Percentiles rank a stretch among this genome's conserved stretches.
Evolutionary conservation across 2,329 filamentous ascomycete species (phyloP).

Genomic region (Aspergillus neotritici): DNA sequence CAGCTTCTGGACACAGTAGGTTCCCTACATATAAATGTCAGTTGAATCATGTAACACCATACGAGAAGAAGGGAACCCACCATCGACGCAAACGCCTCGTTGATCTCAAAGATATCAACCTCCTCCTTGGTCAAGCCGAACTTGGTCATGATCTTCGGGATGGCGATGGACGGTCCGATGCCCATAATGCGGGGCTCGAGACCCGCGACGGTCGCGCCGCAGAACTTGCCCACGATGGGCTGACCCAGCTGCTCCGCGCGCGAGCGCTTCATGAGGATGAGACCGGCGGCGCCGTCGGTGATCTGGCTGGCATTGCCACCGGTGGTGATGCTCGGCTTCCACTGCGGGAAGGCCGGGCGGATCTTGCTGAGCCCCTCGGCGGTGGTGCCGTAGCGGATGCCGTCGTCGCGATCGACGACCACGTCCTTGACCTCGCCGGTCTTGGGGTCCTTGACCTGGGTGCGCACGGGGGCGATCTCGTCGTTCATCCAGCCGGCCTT

Average conservation of each 20-base stretch:
- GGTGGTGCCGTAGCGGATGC: constrained; percentile 75
- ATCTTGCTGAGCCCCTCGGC: constrained; percentile 78
- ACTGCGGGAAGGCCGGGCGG: constrained; percentile 73
- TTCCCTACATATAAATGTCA: constrained; percentile 55
- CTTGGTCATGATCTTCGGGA: constrained; percentile 79
- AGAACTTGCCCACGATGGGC: constrained; percentile 81
- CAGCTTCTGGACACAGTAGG: constrained; percentile 83
- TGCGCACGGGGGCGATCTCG: constrained; percentile 78
- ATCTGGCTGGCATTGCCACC: constrained; percentile 91
- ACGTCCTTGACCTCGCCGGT: constrained; percentile 73
- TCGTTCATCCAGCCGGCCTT: constrained; percentile 75
- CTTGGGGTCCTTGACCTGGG: constrained; percentile 82
- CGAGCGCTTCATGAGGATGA: constrained; percentile 85
- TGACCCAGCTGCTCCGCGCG: constrained; percentile 80
- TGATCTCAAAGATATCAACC: constrained; percentile 47
- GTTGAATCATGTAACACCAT: not conserved
- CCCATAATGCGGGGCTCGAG: constrained; percentile 90
- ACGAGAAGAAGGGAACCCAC: constrained; percentile 12
- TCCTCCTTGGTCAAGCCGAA: constrained; percentile 59
- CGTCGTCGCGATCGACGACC: constrained; percentile 75
- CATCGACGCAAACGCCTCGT: constrained; percentile 82
- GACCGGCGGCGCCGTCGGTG: constrained; percentile 83
- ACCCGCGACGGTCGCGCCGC: constrained; percentile 73
- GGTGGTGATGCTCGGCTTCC: constrained; percentile 72
- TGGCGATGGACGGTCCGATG: constrained; percentile 83